Evolutionary conservation across 495 filamentous ascomycete genomes (phyloP), one percentile per base, ranked within the genome.

Genomic region (Evansstolkia leycettana): DNA sequence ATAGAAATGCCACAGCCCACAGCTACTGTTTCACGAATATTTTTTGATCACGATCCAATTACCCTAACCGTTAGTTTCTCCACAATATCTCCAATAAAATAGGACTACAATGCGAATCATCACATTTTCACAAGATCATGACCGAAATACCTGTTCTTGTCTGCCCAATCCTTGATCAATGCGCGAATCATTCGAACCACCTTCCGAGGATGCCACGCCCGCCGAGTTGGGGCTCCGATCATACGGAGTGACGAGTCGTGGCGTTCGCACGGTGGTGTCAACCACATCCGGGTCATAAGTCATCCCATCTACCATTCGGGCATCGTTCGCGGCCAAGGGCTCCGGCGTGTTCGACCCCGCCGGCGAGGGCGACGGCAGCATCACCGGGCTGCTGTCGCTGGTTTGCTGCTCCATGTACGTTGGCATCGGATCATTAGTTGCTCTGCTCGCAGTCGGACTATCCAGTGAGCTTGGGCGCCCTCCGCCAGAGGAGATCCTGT

Each of bases 241-340:
- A 1, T 43, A 35, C 23, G 55, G 53, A 5, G 60, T 53, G 16
- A 48, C 58, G 27, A 63, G 37, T 17, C 30, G 30, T 15, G 30
- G 30, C 6, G 30, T 33, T 19, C 30, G 5, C 17, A 19, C 30
- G 14, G 30, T 33, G 3, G 30, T 17, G 30, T 19, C 13, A 17
- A 19, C 6, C 13, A 19, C 30, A 11, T 33, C 5, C 58, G 52
- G 12, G 65, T 74, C 71, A 45, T 68, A 73, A 16, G 68, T 73
- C 60, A 74, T 66, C 2, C 70, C 65, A 54, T 73, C 65, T 14
- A 74, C 51, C 58, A 72, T 60, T 19, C 62, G 59, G 24, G 65
- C 65, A 55, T 72, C 63, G 20, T 60, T 56, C 14, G 43, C 30
- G 7, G 28, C 28, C 26, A 53, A 33, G 5, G 60, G 55, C 37